Evolutionary conservation across 169 alveolate species (phyloP), one percentile per base, ranked within the genome.

Genomic region (Babesia sp.): DNA sequence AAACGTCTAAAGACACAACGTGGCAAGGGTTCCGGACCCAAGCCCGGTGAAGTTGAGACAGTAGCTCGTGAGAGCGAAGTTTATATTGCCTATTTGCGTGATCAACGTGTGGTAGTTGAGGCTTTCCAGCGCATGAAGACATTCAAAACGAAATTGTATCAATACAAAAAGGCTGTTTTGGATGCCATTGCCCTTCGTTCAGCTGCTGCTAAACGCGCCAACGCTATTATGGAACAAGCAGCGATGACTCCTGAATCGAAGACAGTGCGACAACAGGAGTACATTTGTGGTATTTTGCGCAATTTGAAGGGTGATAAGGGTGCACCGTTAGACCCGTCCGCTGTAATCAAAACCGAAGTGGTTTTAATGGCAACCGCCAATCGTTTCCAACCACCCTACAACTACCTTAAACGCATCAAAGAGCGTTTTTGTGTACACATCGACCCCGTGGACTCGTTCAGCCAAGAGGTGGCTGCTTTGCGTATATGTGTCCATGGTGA

Each of bases 321-420:
- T 4, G 37, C n/a, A 16, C 16, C 46, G 18, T 34, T 69, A 16
- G 88, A 80, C 9, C 71, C 3, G 18, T 59, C 64, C 20, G 74
- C 45, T 20, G 28, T 80, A 16, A 64, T 68, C 29, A 60, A 51
- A 34, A 29, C 44, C 12, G 78, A 80, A 20, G 44, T 69, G 56
- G 69, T 36, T 18, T 31, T 78, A 5, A 60, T 45, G 67, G 81
- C 64, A 24, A 69, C 69, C 36, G 67, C 80, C 9, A 14, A 78
- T 44, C 44, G 83, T n/a, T 78, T 78, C 60, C 81, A 66, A 8
- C 82, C 72, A 3, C 86, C 86, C 11, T 69, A 60, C 28, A 78
- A 51, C 54, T 78, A 66, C 33, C 14, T 78, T 31, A 71, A 51
- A 57, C 76, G 77, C 28, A 45, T 78, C 9, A 78, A 69, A 39